phyloP scores from a whole-genome alignment of 192 early-diverging fungal genomes.

The Irineochytrium annulatum region DNA sequence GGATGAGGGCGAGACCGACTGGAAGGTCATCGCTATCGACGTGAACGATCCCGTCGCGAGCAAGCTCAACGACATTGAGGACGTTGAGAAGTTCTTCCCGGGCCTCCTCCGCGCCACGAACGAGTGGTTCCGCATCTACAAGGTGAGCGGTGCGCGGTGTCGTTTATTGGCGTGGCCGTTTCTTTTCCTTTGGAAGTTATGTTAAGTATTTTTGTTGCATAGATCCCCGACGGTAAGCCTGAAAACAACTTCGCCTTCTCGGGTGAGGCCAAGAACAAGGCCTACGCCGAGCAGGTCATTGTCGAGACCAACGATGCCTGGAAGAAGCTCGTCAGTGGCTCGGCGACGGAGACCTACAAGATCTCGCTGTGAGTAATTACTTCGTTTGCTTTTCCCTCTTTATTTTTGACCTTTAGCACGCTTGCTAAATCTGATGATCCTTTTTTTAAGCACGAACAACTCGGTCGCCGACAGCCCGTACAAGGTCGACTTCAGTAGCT shows the following conservation, averaged over 20 bases:
- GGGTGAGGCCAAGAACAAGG: conserved; percentile 67
- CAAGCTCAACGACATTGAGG: conserved; percentile 98
- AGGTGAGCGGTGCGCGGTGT: conserved; percentile 27
- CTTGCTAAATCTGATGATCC: background rate
- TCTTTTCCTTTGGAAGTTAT: no score
- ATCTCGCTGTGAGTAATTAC: conserved; percentile 58
- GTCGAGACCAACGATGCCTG: conserved; percentile 93
- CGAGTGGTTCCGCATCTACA: conserved; percentile 99
- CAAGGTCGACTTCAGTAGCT: conserved; percentile 56
- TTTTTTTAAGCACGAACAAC: conserved; percentile 43
- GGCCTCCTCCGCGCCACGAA: conserved; percentile 94
- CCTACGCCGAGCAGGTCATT: conserved; percentile 86
- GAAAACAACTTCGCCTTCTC: conserved; percentile 99
- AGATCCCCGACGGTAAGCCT: conserved; percentile 98
- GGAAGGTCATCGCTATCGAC: conserved; percentile 99
- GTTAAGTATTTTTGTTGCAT: no score
- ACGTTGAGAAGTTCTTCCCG: conserved; percentile 96
- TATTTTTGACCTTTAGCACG: background rate
- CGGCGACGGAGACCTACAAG: conserved; percentile 67
- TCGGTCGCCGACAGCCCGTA: conserved; percentile 72
- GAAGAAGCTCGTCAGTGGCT: conserved; percentile 71
- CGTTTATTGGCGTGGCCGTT: background rate
- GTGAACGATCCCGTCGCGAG: conserved; percentile 93
- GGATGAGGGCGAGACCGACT: conserved; percentile 98
- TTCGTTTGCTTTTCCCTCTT: conserved; percentile 3